phyloP scores from a whole-genome alignment of 139 green algal species.

The Dunaliella primolecta region DNA sequence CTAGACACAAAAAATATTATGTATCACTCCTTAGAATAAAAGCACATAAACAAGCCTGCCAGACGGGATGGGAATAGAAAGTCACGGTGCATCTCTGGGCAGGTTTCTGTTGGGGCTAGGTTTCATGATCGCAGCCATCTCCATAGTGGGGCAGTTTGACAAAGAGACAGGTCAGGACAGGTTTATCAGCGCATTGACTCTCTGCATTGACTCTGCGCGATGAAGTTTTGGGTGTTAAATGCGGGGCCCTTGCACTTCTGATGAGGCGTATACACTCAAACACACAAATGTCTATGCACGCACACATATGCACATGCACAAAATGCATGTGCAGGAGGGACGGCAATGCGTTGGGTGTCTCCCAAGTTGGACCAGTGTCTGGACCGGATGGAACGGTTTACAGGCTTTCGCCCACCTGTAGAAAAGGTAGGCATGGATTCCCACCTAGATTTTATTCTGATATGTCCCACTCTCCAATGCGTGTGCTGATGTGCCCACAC shows the following conservation, averaged over 20 bases:
- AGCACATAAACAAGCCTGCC: too few species aligned
- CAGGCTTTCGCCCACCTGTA: not conserved
- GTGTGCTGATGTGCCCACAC: too few species aligned
- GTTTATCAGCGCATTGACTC: not conserved
- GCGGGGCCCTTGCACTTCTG: too few species aligned
- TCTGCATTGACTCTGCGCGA: too few species aligned
- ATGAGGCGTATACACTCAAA: not conserved
- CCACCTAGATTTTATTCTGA: not conserved
- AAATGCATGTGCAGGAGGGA: constrained; percentile 7
- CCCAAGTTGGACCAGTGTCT: constrained; percentile 1
- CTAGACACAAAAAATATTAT: too few species aligned
- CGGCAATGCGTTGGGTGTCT: not conserved
- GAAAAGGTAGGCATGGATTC: not conserved
- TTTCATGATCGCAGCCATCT: not conserved
- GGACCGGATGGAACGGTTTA: not conserved
- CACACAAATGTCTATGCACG: not conserved
- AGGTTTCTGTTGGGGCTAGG: not conserved
- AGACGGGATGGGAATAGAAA: too few species aligned
- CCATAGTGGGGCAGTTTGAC: constrained; percentile 13
- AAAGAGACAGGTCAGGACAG: not conserved
- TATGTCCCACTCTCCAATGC: not conserved
- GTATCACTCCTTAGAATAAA: too few species aligned
- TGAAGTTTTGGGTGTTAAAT: too few species aligned
- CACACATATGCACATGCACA: not conserved
- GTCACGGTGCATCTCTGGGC: too few species aligned